These are phyloP conservation scores for Russula sp. DNA, from an alignment of 768 basidiomycete genomes.

Conservation along the genomic window DNA sequence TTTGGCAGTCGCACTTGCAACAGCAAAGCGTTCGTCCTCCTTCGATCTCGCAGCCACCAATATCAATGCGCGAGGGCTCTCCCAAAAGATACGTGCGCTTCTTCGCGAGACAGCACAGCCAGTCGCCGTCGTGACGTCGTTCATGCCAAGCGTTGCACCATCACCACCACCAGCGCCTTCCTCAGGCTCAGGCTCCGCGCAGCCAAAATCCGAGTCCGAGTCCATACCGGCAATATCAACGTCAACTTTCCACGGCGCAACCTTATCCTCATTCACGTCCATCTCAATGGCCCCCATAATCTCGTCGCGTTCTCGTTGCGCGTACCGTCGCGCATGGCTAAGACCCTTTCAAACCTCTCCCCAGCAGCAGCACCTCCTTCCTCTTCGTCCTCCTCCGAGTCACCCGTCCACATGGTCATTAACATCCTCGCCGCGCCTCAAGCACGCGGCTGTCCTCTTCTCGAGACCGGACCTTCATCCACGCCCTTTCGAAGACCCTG, in stretches of 20 bases:
- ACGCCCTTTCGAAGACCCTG: conserved; percentile 48
- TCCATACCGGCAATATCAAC: conserved; percentile 19
- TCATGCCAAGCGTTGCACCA: conserved; percentile 42
- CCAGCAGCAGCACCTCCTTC: conserved; percentile 25
- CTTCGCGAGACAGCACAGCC: conserved; percentile 80
- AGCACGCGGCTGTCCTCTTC: conserved; percentile 61
- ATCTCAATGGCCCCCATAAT: conserved; percentile 87
- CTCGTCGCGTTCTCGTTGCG: conserved; percentile 88
- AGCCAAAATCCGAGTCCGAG: background rate
- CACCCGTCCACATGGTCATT: conserved; percentile 60
- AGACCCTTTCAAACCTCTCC: conserved; percentile 43
- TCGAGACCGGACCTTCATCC: conserved; percentile 70
- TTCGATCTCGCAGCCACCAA: background rate
- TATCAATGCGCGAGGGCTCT: conserved; percentile 1
- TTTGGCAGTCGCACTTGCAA: background rate
- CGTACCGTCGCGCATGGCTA: conserved; percentile 85
- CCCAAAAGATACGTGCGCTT: conserved; percentile 47
- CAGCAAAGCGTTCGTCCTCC: conserved; percentile 11
- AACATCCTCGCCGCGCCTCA: conserved; percentile 77
- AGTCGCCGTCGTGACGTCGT: conserved; percentile 79
- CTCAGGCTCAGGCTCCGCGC: background rate
- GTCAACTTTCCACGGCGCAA: conserved; percentile 74
- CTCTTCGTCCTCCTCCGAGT: conserved; percentile 3
- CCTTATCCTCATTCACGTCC: conserved; percentile 89
- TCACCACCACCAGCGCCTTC: background rate